Base-by-base conservation (phyloP, 345 rosid genomes). In the Leavenworthia alabamica region DNA sequence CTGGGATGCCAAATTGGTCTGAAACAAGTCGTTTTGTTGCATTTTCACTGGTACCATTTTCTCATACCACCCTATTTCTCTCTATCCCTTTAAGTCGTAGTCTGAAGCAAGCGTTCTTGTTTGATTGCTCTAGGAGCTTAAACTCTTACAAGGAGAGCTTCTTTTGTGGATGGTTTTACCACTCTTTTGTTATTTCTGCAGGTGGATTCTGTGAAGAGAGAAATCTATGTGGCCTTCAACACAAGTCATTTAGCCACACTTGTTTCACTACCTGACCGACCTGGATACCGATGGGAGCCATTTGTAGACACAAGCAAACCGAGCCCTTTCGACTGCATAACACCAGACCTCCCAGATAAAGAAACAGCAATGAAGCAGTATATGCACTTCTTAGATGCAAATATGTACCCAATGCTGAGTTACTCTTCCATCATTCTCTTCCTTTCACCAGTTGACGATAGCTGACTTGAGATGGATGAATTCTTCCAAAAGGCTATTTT, bases 11-110 rank as follows among this genome's bases (percentile, higher is more conserved):
- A 57, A 83, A 89, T 67, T 92, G 98, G 96, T 86, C 96, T 32
- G 81, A 86, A 61, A 76, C 70, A 70, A 92, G 96, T 73, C 87
- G 96, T n/a, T 86, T 84, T 72, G 98, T 88, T 64, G 96, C 93
- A 40, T 85, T 84, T 75, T 84, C 96, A 13, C 66, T 89, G 97
- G 98, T 89, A 81, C 26, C 29, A 54, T 22, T 67, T 54, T 32
- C 35, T 43, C 16, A 17, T 23, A 20, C 22, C 3, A 17, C 22
- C 11, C 4, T 43, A 23, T 20, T 40, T 29, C 4, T 36, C 27
- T 15, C 28, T 47, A 13, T n/a, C 12, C 7, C 45, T 13, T 13
- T 11, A 12, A 3, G 1, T 23, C 29, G 2, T 24, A 2, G 8
- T 39, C 28, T 47, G 14, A 24, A 26, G 33, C 19, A 26, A 28